Base-by-base conservation (phyloP, 257 asterid genomes). In the Anisodus tanguticus region DNA sequence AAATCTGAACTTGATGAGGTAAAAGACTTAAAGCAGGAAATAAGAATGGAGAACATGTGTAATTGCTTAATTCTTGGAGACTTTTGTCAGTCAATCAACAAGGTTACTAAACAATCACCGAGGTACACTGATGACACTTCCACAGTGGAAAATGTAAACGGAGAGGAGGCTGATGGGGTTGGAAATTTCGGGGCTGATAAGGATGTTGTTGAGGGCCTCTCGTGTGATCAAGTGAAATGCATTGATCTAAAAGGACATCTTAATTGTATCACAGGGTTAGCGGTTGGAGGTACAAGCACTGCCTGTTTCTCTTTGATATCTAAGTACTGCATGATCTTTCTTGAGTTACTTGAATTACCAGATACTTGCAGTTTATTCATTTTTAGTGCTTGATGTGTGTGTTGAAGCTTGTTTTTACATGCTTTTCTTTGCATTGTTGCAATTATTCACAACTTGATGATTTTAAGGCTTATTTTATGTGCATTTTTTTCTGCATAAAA, bases 161-260 rank as follows among this genome's bases (percentile, higher is more conserved):
- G n/a, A 79, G 78, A 37, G 81, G 87, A 82, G 62, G 87, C 15
- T 53, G 83, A 77, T 62, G 85, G 80, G 82, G 83, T 82, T 57
- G 91, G 84, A 59, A 87, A 85, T 19, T 85, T 66, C 9, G 85
- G 74, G 69, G 83, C 81, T 53, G 90, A 86, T 31, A 84, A 86
- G 74, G 93, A 91, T 88, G 86, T 90, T 59, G 79, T 88, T 68
- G 93, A 90, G 83, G 92, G 91, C n/a, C 85, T 93, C 63, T 83
- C 91, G 13, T 60, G 22, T 60, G 92, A 91, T 84, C 79, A 76
- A 72, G 79, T 94, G 70, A 89, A 91, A 90, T 93, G 92, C 82
- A 63, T 88, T 83, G 94, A 93, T 84, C 88, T 96, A 89, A 93
- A 90, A 86, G 97, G 92, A 85, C 98, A 96, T 92, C 88, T 87